Base-by-base conservation (phyloP, 2,329 filamentous ascomycete species). In the Calonectria honghensis region DNA sequence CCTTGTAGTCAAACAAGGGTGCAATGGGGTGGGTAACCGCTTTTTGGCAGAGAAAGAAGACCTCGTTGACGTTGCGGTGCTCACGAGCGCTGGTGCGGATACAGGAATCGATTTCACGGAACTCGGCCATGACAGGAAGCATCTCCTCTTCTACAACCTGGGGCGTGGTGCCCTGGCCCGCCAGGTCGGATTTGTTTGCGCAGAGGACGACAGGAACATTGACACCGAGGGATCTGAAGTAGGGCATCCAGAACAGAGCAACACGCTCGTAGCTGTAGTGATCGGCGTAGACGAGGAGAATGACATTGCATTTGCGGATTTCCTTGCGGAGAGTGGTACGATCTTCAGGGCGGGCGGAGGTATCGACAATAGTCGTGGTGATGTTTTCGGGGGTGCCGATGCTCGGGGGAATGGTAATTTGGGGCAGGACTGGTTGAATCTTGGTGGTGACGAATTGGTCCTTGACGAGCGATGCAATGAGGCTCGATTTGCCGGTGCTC, bases 211-310 rank as follows among this genome's bases (percentile, higher is more conserved):
- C 97, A 0, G 97, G 97, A 29, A 99, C 96, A 83, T 99, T 99
- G 83, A 99, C 97, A n/a, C 97, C 97, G 50, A 99, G 91, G 5
- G 96, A 98, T 75, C 97, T 94, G 83, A 99, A 98, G 85, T 98
- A 97, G 14, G 97, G 97, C 91, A 99, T 94, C 97, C 97, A 99
- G 85, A 98, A 99, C 59, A 99, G 89, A 4, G 96, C 97, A 4
- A 99, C 96, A 48, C 97, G 91, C 84, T 99, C 97, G 87, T 98
- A 99, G 89, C 96, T 98, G 88, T 99, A 99, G 86, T 98, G 96
- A 84, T 99, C 97, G 78, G 96, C 96, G 85, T 99, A 99, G 70
- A 99, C 96, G 54, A 99, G 92, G 24, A 98, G 90, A 77, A 99
- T 98, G 79, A 98, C 96, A 84, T 98, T 99, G 82, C 94, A 97